Evolutionary conservation across 352 stramenopile species (phyloP), one percentile per base, ranked within the genome.

Genomic region (Blastocystis sp.): DNA sequence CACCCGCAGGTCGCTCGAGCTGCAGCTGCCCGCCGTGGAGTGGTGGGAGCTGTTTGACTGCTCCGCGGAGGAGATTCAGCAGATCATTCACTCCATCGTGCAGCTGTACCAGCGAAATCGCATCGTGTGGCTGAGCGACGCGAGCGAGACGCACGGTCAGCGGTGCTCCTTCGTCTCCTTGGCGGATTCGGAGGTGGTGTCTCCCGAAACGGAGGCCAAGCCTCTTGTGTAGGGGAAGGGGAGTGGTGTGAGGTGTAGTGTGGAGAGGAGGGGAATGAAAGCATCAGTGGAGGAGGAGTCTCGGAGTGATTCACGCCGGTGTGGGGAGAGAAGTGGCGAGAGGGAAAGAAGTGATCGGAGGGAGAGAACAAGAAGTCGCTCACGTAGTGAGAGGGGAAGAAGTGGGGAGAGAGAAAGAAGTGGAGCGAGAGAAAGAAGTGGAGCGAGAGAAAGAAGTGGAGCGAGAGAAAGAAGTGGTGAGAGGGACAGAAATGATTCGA

Each of bases 1-100:
- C 2, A 41, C 40, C 1, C 2, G 0, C 69, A 84, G 74, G 56
- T 69, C 74, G 23, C 60, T 84, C 14, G 74, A 62, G 7, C 43
- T 84, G 19, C 60, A 52, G 21, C 74, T 84, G 17, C 74, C 74
- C 9, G n/a, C n/a, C n/a, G 52, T 70, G 21, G 38, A 40, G n/a
- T 84, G 74, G 74, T 84, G 74, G 74, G 74, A 84, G 45, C 56
- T 84, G n/a, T 84, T 84, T 41, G 74, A 84, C 61, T 43, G 52
- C 38, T 53, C 53, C 10, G n/a, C 66, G 10, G 74, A 84, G 28
- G 56, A 41, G 21, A 84, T 84, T 23, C 53, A 84, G 60, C 14
- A 45, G 56, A 84, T 84, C 40, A 67, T 28, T 21, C 53, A 64
- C 21, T 19, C 23, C 1, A 69, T 69, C 28, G 48, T 84, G 14